These are phyloP conservation scores for Psidium friedrichsthalianum DNA, from an alignment of 345 rosid species.

Conservation along the genomic window DNA sequence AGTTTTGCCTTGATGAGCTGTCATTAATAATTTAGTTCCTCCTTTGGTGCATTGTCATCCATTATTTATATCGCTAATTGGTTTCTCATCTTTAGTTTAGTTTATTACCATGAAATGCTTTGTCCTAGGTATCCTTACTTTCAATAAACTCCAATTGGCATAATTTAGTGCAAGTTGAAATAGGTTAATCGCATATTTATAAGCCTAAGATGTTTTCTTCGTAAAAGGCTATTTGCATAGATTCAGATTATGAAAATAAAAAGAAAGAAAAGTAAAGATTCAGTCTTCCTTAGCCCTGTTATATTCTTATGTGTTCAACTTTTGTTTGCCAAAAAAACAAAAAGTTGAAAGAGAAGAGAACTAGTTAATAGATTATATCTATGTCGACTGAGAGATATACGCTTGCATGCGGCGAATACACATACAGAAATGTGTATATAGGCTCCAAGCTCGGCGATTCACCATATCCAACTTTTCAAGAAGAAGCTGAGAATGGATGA, in stretches of 20 bases:
- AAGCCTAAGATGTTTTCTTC: not conserved
- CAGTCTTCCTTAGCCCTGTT: not conserved
- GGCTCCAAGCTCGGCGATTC: not conserved
- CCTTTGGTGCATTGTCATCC: not conserved
- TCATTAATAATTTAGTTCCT: not conserved
- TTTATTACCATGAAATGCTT: not conserved
- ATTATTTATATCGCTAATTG: not conserved
- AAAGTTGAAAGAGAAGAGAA: not conserved
- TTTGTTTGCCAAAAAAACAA: not conserved
- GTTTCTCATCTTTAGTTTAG: not conserved
- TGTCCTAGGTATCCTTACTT: not conserved
- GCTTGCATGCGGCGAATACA: not conserved
- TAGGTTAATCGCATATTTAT: not conserved
- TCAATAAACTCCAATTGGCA: not conserved
- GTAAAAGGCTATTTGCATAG: not conserved
- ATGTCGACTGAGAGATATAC: not conserved
- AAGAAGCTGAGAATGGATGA: constrained; percentile 25
- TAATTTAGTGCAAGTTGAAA: not conserved
- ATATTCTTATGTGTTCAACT: not conserved
- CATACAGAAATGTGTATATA: not conserved
- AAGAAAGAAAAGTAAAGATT: not conserved
- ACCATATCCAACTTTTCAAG: not conserved
- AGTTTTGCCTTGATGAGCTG: not conserved
- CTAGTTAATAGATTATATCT: not conserved
- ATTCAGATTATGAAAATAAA: not conserved